Percentiles rank a stretch among this genome's conserved stretches.
These are phyloP conservation scores for Kingdonia uniflora DNA, from an alignment of 164 flowering plant species.

Conservation along the genomic window DNA sequence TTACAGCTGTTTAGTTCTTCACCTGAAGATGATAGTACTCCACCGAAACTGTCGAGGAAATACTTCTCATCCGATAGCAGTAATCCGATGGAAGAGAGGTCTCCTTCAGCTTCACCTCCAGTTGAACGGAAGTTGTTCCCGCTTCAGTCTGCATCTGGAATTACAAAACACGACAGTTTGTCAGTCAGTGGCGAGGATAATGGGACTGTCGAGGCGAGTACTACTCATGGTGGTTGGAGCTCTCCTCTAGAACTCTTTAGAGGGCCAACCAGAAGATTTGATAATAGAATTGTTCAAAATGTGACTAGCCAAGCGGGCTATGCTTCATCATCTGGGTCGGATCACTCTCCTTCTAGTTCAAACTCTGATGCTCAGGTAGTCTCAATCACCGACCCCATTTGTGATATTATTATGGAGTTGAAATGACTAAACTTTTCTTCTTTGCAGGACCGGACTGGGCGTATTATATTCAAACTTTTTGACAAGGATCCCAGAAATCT, in stretches of 20 bases:
- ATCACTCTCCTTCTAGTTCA: constrained; percentile 78
- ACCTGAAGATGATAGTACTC: constrained; percentile 47
- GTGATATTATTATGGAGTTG: not conserved
- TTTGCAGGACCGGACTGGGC: constrained; percentile 65
- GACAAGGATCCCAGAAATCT: constrained; percentile 83
- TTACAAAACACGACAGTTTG: constrained; percentile 27
- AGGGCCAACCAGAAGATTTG: constrained; percentile 28
- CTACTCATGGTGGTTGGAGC: constrained; percentile 31
- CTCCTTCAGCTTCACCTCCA: constrained; percentile 76
- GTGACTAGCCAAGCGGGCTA: constrained; percentile 52
- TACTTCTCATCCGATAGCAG: constrained; percentile 85
- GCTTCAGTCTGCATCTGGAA: constrained; percentile 35
- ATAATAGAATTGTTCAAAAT: constrained; percentile 31
- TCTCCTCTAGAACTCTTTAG: constrained; percentile 55
- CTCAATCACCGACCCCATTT: not conserved
- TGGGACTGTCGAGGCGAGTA: constrained; percentile 27
- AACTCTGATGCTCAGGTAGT: constrained; percentile 70
- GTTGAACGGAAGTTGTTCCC: constrained; percentile 63
- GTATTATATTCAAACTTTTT: constrained; percentile 73
- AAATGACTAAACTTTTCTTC: not conserved
- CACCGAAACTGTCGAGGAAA: constrained; percentile 46
- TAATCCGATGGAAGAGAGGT: constrained; percentile 62
- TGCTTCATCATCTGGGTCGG: constrained; percentile 73
- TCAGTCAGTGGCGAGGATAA: constrained; percentile 27
- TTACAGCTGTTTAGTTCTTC: constrained; percentile 71